Evolutionary conservation across 768 basidiomycete species (phyloP).

Genomic region (Gyrodon lividus): DNA sequence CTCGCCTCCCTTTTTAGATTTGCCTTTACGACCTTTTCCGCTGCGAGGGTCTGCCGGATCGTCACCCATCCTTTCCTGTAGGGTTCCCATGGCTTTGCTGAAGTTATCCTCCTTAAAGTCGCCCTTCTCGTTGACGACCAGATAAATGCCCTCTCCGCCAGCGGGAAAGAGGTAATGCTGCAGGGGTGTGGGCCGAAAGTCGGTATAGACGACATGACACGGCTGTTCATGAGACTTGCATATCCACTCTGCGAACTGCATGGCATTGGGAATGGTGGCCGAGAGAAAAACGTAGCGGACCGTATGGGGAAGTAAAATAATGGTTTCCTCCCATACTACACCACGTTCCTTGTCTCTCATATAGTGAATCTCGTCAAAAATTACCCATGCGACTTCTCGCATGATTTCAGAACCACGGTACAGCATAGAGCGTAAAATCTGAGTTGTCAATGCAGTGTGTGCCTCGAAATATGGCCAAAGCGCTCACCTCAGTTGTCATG

Average conservation of each 20-base stretch:
- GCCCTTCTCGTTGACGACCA: slow-evolving; percentile 98
- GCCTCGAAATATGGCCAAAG: neutral
- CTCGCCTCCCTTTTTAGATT: slow-evolving; percentile 88
- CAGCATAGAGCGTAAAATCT: slow-evolving; percentile 98
- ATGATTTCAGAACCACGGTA: slow-evolving; percentile 98
- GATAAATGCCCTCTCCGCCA: slow-evolving; percentile 94
- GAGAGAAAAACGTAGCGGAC: slow-evolving; percentile 99
- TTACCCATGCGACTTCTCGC: slow-evolving; percentile 99
- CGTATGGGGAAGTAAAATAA: slow-evolving; percentile 92
- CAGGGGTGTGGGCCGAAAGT: slow-evolving; percentile 96
- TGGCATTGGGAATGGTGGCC: slow-evolving; percentile 98
- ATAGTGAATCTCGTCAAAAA: slow-evolving; percentile 99
- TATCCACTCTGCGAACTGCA: slow-evolving; percentile 99
- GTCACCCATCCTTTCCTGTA: slow-evolving; percentile 82
- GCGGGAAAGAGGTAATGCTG: slow-evolving; percentile 98
- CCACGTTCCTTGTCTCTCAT: slow-evolving; percentile 99
- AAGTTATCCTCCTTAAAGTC: slow-evolving; percentile 98
- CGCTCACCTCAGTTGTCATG: slow-evolving; percentile 95
- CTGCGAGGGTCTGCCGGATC: slow-evolving; percentile 86
- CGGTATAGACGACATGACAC: slow-evolving; percentile 98
- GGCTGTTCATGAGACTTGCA: slow-evolving; percentile 96
- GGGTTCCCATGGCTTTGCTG: slow-evolving; percentile 93
- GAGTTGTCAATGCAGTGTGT: neutral
- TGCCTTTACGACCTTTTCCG: slow-evolving; percentile 89
- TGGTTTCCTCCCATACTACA: slow-evolving; percentile 99